Base-by-base conservation (phyloP, 768 basidiomycete species). In the Pleurotus djamor region DNA sequence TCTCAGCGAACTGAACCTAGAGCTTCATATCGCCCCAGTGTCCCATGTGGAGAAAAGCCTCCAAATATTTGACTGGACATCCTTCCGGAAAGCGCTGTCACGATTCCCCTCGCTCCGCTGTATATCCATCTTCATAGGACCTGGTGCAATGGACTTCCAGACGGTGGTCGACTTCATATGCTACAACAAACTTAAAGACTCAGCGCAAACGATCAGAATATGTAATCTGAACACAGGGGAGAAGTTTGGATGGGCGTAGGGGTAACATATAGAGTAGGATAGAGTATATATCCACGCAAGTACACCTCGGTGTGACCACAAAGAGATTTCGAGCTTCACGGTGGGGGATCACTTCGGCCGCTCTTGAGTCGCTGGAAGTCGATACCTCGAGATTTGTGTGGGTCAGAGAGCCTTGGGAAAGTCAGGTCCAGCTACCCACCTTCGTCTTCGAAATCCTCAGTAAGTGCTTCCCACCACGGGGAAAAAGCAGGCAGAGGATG, bases 41-140 rank as follows among this genome's bases (percentile, higher is more conserved):
- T 4, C 28, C 17, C 13, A 38, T 56, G n/a, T 56, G 6, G 54
- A 56, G 54, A 56, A 56, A 12, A 56, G 17, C 38, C 41, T 56
- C 12, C 54, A 45, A n/a, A 28, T 21, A 17, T 56, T 56, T 16
- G 54, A 56, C 54, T 56, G 54, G 54, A 56, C 21, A 17, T 16
- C 35, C 16, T 5, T 56, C 38, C 35, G 34, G 10, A 50, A 50
- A 35, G 49, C 49, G 13, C 8, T 50, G 2, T 50, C 28, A 6
- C 54, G 54, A 28, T 56, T 56, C 16, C 54, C 38, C 21, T 37
- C 17, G 12, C 54, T 56, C 28, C 54, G 38, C 38, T 32, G 54
- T n/a, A 56, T 56, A 44, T 16, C 54, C 9, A 28, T 56, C 54
- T 6, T 56, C 28, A 41, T 56, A 5, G 54, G 41, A 32, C 54